Percentiles rank a stretch among this genome's conserved stretches.
These are phyloP conservation scores for Inonotus obliquus DNA, from an alignment of 1,284 basidiomycete genomes.

Conservation along the genomic window DNA sequence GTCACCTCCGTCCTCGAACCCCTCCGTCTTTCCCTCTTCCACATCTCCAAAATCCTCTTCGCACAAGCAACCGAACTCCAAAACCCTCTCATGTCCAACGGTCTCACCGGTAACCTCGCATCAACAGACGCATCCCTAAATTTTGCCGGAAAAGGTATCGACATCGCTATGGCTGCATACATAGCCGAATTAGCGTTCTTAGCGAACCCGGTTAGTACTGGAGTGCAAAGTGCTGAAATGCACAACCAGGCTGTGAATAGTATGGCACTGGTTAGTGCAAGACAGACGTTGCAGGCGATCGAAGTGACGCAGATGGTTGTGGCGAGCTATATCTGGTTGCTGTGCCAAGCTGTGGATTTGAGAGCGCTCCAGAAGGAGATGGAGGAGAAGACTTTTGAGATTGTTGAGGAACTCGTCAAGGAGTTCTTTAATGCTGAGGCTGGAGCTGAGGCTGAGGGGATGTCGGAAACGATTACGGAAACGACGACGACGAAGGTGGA, in stretches of 20 bases:
- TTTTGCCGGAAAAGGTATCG: constrained; percentile 82
- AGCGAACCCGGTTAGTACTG: constrained; percentile 81
- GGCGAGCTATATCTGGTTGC: constrained; percentile 69
- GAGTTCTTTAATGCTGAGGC: constrained; percentile 42
- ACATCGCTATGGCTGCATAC: constrained; percentile 81
- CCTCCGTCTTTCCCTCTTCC: constrained; percentile 74
- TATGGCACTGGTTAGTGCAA: constrained; percentile 73
- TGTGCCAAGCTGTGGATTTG: constrained; percentile 80
- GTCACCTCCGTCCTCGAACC: constrained; percentile 89
- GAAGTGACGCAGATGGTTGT: constrained; percentile 73
- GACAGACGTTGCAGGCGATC: constrained; percentile 70
- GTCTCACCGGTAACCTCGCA: constrained; percentile 75
- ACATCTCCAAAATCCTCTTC: constrained; percentile 81
- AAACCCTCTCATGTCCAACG: constrained; percentile 80
- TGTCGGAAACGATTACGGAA: no score
- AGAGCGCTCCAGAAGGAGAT: constrained; percentile 69
- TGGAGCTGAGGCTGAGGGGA: constrained; percentile 17
- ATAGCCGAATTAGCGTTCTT: constrained; percentile 78
- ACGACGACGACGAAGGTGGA: no score
- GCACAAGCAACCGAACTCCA: constrained; percentile 80
- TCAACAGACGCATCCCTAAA: constrained; percentile 79
- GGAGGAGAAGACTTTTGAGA: constrained; percentile 44
- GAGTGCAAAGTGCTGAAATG: constrained; percentile 84
- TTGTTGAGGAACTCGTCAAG: constrained; percentile 42
- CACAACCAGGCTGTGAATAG: constrained; percentile 86